Percentiles rank a stretch among this genome's conserved stretches.
Conservation (phyloP, 2,329 filamentous ascomycete species). For the Trichoderma hamatum region DNA sequence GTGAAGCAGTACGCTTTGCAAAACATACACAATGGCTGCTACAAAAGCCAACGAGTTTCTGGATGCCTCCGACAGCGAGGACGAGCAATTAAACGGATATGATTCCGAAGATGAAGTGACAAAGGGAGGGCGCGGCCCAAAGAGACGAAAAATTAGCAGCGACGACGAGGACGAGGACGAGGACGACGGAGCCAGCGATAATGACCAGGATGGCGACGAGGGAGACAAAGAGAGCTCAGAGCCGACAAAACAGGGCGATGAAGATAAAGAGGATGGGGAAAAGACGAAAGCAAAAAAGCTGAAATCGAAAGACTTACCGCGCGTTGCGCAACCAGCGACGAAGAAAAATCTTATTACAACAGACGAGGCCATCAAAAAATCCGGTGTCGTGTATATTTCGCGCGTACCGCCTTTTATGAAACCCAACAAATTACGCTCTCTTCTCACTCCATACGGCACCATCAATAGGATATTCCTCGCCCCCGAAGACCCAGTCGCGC, state of each 20-base stretch:
- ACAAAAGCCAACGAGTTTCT: constrained; percentile 76
- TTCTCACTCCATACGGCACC: constrained; percentile 73
- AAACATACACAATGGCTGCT: constrained; percentile 56
- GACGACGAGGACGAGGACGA: constrained; percentile 44
- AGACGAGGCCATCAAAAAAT: constrained; percentile 68
- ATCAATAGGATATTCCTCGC: constrained; percentile 80
- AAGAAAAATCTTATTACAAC: constrained; percentile 70
- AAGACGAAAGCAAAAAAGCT: constrained; percentile 33
- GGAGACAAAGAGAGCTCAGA: constrained; percentile 33
- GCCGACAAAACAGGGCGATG: constrained; percentile 32
- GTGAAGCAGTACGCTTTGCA: background rate
- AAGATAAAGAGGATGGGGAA: constrained; percentile 28
- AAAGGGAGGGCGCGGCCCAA: constrained; percentile 64
- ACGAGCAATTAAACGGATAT: constrained; percentile 62
- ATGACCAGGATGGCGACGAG: constrained; percentile 39
- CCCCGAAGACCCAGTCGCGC: constrained; percentile 70
- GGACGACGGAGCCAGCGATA: constrained; percentile 37
- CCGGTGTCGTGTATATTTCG: constrained; percentile 81
- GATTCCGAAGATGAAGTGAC: constrained; percentile 70
- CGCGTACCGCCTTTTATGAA: constrained; percentile 90
- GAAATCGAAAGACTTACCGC: constrained; percentile 46
- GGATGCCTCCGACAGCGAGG: constrained; percentile 60
- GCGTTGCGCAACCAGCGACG: constrained; percentile 57
- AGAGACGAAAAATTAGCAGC: constrained; percentile 63
- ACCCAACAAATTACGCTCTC: constrained; percentile 72